These are phyloP conservation scores for Naganishia friedmannii DNA, from an alignment of 768 basidiomycete genomes.

Conservation along the genomic window DNA sequence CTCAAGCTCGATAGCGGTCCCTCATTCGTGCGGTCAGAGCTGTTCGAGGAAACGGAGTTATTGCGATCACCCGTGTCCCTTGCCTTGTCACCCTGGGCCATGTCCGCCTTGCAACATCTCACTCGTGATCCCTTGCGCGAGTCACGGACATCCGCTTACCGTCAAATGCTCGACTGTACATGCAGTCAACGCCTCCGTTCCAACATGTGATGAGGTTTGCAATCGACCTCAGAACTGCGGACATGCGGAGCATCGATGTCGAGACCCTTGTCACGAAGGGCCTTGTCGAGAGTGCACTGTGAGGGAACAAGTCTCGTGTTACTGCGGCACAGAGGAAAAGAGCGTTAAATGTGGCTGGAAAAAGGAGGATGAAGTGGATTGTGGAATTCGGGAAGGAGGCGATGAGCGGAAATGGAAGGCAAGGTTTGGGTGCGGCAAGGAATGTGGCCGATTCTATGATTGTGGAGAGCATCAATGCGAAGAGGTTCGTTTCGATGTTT, in stretches of 20 bases:
- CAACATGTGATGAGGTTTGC: conserved; percentile 54
- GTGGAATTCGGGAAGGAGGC: conserved; percentile 51
- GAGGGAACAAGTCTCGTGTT: conserved; percentile 64
- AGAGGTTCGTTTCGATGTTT: conserved; percentile 53
- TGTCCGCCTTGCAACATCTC: conserved; percentile 90
- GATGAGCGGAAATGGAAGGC: conserved; percentile 64
- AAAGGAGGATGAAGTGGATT: conserved; percentile 37
- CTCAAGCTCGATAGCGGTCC: conserved; percentile 33
- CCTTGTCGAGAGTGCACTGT: conserved; percentile 66
- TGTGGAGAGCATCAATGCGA: conserved; percentile 75
- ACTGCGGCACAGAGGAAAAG: conserved; percentile 69
- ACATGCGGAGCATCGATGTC: conserved; percentile 62
- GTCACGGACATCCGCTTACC: conserved; percentile 62
- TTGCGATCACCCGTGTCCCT: conserved; percentile 79
- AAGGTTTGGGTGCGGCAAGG: conserved; percentile 60
- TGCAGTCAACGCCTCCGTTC: conserved; percentile 39
- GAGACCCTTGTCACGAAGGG: conserved; percentile 70
- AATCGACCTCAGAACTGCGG: conserved; percentile 61
- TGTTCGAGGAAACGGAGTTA: conserved; percentile 47
- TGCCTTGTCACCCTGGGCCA: conserved; percentile 69
- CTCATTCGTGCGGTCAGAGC: conserved; percentile 53
- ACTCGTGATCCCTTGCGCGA: conserved; percentile 73
- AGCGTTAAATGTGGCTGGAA: conserved; percentile 63
- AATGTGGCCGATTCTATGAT: conserved; percentile 68
- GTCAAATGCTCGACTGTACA: conserved; percentile 48